Evolutionary conservation across 2,329 filamentous ascomycete genomes (phyloP).

Genomic region (Penicillium olsonii): DNA sequence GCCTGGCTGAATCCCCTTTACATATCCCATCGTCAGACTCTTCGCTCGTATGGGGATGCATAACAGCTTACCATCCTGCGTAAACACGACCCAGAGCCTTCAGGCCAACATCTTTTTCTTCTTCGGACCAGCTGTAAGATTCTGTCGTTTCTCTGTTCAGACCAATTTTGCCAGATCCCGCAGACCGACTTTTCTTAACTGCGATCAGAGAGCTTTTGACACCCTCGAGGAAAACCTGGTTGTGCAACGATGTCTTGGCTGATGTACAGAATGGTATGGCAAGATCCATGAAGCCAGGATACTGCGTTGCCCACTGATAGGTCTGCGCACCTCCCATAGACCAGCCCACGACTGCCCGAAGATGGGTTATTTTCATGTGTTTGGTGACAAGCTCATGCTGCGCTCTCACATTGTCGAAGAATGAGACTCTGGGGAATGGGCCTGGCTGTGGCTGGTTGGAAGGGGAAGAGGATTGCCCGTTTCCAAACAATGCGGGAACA

Average conservation of each 20-base stretch:
- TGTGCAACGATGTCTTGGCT: constrained; percentile 66
- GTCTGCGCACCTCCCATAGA: constrained; percentile 70
- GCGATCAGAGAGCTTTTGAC: constrained; percentile 63
- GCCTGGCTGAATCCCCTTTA: constrained; percentile 72
- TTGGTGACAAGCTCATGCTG: constrained; percentile 68
- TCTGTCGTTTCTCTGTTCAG: constrained; percentile 40
- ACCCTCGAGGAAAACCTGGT: constrained; percentile 68
- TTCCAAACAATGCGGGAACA: constrained; percentile 68
- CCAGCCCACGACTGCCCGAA: constrained; percentile 67
- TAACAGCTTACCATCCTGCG: constrained; percentile 61
- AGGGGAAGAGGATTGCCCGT: constrained; percentile 67
- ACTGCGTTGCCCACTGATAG: constrained; percentile 65
- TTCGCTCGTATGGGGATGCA: neutral
- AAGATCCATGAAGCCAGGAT: constrained; percentile 66
- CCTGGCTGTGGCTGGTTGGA: constrained; percentile 59
- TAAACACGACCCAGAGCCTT: constrained; percentile 75
- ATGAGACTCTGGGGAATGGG: constrained; percentile 63
- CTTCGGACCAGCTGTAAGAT: constrained; percentile 52
- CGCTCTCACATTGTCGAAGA: constrained; percentile 70
- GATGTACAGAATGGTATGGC: constrained; percentile 67
- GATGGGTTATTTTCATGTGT: constrained; percentile 61
- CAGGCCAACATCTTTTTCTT: constrained; percentile 59
- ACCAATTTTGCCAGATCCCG: constrained; percentile 52
- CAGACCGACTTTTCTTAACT: constrained; percentile 56
- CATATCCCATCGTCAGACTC: constrained; percentile 3